Evolutionary conservation across 2,329 filamentous ascomycete species (phyloP).

Genomic region (Cadophora luteo-olivacea): DNA sequence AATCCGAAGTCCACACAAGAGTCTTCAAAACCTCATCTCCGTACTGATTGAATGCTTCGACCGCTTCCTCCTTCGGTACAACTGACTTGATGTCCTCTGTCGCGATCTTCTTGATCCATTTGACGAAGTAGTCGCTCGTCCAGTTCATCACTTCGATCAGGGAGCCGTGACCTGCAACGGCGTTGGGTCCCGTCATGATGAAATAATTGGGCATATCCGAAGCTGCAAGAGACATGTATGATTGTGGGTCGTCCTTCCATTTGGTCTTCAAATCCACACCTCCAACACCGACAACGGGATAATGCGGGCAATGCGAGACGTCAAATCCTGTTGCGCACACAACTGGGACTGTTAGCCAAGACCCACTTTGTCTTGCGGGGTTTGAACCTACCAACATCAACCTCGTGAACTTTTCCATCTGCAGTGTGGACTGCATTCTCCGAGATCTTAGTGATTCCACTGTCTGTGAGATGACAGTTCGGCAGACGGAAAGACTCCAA

Average conservation of each 20-base stretch:
- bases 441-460: constrained; percentile 43
- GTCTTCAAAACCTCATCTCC: constrained; percentile 44
- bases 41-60: constrained; percentile 43
- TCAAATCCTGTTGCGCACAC: constrained; percentile 45
- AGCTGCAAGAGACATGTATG: constrained; percentile 31
- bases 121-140: constrained; percentile 47
- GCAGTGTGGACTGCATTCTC: constrained; percentile 45
- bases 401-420: constrained; percentile 38
- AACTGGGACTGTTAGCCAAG: constrained; percentile 31
- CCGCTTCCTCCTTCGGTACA: constrained; percentile 49
- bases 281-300: constrained; percentile 31
- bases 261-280: constrained; percentile 20
- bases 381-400: constrained; percentile 40
- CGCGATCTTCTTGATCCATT: constrained; percentile 45
- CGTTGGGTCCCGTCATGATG: constrained; percentile 42
- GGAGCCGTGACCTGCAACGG: constrained; percentile 38
- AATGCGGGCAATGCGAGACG: constrained; percentile 34
- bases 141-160: constrained; percentile 42
- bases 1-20: constrained; percentile 38
- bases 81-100: constrained; percentile 47
- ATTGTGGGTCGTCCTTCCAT: constrained; percentile 40
- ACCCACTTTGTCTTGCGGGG: too few species aligned
- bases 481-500: constrained; percentile 49
- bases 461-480: constrained; percentile 42
- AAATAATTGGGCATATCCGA: constrained; percentile 33